Base-by-base conservation (phyloP, 805 yeast species). In the Suhomyces vadensis region DNA sequence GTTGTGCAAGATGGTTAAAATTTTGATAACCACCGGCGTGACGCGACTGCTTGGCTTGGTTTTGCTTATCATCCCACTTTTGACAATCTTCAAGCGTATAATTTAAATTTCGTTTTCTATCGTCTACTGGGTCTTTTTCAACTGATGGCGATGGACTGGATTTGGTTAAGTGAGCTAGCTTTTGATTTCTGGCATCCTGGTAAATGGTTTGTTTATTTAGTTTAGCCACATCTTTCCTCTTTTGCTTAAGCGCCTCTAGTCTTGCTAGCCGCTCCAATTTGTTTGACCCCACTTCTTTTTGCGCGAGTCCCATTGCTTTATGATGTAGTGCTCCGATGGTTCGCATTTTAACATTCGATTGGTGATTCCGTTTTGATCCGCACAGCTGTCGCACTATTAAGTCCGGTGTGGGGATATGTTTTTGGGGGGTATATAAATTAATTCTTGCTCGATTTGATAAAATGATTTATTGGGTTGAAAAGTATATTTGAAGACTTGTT, bases 71-170 rank as follows among this genome's bases (percentile, higher is more conserved):
- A 19, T 81, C 77, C 90, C 90, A 85, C 42, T 68, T 66, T 50
- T 82, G 85, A 44, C 80, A 73, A 42, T 86, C 87, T 42, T 80
- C 85, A 4, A 83, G 74, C 0, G 86, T 75, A 68, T 39, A 57
- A 24, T 52, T 50, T 37, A 44, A 23, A 17, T 39, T 45, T 22
- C 46, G 37, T 11, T 48, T 47, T 13, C 52, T 40, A 8, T 43
- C 31, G 8, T 36, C 35, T 27, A 33, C 41, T 31, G 35, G 35
- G 19, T 35, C 24, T 23, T 35, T 24, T 8, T 31, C 42, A 14
- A n/a, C 8, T 26, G 27, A 14, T 23, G 37, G n/a, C 9, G 27
- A 20, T 27, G 21, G 17, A 31, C 38, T 37, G 44, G 43, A 73
- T 77, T 42, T 72, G 79, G 62, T 31, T 72, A 77, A 39, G 55